A percentile compares a stretch with the other conserved stretches of the same genome.
Conservation (phyloP, 441 rosid species). For the Aquilaria agallochum region DNA sequence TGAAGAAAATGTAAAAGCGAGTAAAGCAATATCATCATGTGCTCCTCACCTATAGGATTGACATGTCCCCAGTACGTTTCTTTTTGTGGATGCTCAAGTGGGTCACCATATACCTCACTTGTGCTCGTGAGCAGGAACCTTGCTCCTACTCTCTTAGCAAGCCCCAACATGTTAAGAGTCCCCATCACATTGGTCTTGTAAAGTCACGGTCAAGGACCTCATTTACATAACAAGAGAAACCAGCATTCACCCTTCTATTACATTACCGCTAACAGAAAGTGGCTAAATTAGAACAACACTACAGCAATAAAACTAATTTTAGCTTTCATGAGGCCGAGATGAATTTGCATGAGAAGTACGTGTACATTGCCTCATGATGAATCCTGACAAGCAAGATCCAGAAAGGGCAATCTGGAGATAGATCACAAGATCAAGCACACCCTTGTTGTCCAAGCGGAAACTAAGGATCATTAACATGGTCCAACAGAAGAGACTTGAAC, state of each 20-base stretch:
- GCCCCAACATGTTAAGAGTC: conserved; percentile 95
- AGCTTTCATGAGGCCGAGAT: too few species aligned
- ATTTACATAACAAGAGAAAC: not conserved
- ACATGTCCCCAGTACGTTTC: conserved; percentile 97
- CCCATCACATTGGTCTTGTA: conserved; percentile 99
- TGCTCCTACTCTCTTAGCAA: conserved; percentile 97
- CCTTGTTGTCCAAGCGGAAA: too few species aligned
- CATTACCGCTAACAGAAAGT: too few species aligned
- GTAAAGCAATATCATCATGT: not conserved
- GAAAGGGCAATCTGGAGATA: too few species aligned
- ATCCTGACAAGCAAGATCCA: not conserved
- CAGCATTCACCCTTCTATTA: not conserved
- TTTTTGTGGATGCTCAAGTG: conserved; percentile 97
- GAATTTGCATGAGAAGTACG: too few species aligned
- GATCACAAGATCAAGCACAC: too few species aligned
- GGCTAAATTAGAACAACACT: not conserved
- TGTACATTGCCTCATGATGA: too few species aligned
- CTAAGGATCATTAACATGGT: not conserved
- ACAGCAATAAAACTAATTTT: not conserved
- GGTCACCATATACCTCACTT: conserved; percentile 98
- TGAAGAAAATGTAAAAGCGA: conserved; percentile 1
- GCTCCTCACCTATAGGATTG: conserved; percentile 74
- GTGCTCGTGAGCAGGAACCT: conserved; percentile 93
- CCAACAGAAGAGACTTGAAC: not conserved
- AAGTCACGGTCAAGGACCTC: conserved; percentile 51